Evolutionary conservation across 306 rosid genomes (phyloP), one percentile per base, ranked within the genome.

Genomic region (Argentina anserina): DNA sequence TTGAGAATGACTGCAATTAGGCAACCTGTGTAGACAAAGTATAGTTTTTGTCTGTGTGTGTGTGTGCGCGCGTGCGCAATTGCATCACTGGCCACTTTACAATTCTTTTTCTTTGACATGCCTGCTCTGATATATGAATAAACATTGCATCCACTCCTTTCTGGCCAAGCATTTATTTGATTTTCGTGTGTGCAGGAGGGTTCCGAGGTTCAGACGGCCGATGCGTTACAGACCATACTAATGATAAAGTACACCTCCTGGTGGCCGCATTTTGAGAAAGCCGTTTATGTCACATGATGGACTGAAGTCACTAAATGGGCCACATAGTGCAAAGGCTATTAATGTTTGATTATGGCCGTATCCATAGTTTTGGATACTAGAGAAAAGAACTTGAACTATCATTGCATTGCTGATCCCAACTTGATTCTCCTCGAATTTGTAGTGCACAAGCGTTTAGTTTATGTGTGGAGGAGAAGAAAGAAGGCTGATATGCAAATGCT

Each of bases 171-270:
- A 61, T 63, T 67, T 36, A 80, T 45, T 45, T 46, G 74, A 67
- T 74, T 40, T 69, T 62, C 75, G 72, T 46, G 56, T 61, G 23
- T 85, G 89, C 97, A 93, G 98, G 84, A 89, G 98, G 84, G 85
- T 85, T 75, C 96, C 98, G 9, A 87, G 98, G 90, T 90, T 83
- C 85, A 93, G 98, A 83, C 84, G 97, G 81, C 97, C 98, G 8
- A 89, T 86, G 59, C 82, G 97, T 40, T 93, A 86, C 87, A 84
- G 98, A 76, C 98, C 98, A 41, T 93, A 89, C 80, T 93, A 86
- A 84, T 68, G 80, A 78, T 53, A 66, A 49, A 68, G 77, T 78
- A 72, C 41, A 50, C 78, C 73, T 74, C 69, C 46, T 67, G 71
- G 70, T 62, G 86, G 86, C 67, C 60, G 23, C 76, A 77, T 67